A percentile compares a stretch with the other conserved stretches of the same genome.
phyloP scores from a whole-genome alignment of 345 rosid genomes.

The Arabis hirsuta region DNA sequence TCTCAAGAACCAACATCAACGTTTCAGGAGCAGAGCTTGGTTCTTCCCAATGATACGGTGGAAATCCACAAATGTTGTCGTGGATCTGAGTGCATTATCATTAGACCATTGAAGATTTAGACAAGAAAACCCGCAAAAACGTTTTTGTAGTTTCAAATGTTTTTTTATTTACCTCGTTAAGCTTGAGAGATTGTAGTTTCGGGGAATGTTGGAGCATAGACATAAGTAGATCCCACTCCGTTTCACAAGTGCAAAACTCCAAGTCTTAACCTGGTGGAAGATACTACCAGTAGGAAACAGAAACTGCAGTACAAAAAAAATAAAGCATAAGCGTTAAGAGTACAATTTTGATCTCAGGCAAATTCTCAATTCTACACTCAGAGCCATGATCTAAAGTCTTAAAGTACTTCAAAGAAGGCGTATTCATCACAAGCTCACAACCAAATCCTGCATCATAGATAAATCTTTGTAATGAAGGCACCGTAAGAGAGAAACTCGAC shows the following conservation, averaged over 20 bases:
- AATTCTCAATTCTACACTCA: too few relatives aligned
- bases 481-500: neutral
- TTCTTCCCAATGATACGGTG: conserved; percentile 6
- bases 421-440: neutral
- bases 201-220: conserved; percentile 19
- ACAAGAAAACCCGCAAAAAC: too few relatives aligned
- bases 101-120: too few relatives aligned
- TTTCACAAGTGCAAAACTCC: conserved; percentile 23
- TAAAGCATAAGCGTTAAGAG: too few relatives aligned
- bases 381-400: too few relatives aligned
- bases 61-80: too few relatives aligned
- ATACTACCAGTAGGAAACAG: conserved; percentile 14
- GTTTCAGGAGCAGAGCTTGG: conserved; percentile 23
- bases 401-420: conserved; percentile 7
- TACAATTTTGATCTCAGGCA: too few relatives aligned
- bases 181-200: conserved; percentile 26
- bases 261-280: conserved; percentile 18
- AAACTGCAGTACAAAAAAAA: neutral
- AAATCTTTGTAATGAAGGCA: conserved; percentile 9
- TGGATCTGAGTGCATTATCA: too few relatives aligned
- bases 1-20: too few relatives aligned
- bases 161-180: conserved; percentile 5
- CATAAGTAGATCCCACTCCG: conserved; percentile 27
- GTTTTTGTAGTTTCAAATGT: too few relatives aligned
- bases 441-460: neutral